Evolutionary conservation across 371 early-diverging fungal species (phyloP).

Genomic region (Mucor ambiguus): DNA sequence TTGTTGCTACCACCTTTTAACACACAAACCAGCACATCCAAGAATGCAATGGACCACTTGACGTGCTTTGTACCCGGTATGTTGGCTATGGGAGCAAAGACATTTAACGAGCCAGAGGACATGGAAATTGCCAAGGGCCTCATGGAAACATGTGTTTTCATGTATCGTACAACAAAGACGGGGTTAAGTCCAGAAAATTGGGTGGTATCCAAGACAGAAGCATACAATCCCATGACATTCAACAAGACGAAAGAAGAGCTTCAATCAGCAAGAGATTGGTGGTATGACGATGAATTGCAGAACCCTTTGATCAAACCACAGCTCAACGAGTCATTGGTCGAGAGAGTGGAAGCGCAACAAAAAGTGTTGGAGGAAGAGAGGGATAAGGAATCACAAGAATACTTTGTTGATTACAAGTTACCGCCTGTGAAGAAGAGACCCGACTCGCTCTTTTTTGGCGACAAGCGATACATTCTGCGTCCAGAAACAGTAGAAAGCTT

Average conservation of each 20-base stretch:
- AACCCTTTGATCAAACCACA: slow-evolving; percentile 8
- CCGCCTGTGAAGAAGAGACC: slow-evolving; percentile 16
- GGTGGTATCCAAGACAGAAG: slow-evolving; percentile 24
- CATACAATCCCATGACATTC: slow-evolving; percentile 38
- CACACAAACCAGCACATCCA: slow-evolving; percentile 25
- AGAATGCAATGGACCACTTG: slow-evolving; percentile 57
- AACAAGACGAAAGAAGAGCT: slow-evolving; percentile 26
- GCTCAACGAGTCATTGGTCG: not conserved
- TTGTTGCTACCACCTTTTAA: slow-evolving; percentile 46
- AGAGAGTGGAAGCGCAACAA: not conserved
- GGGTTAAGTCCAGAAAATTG: slow-evolving; percentile 62
- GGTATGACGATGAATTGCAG: slow-evolving; percentile 23
- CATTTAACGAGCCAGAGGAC: slow-evolving; percentile 46
- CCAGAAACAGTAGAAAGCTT: slow-evolving; percentile 81
- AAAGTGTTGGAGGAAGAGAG: not conserved
- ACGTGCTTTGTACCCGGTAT: slow-evolving; percentile 73
- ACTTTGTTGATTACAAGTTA: slow-evolving; percentile 18
- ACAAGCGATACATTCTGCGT: slow-evolving; percentile 25
- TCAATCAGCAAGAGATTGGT: slow-evolving; percentile 30
- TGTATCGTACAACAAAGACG: slow-evolving; percentile 52
- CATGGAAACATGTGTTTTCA: slow-evolving; percentile 59
- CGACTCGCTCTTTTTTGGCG: slow-evolving; percentile 16
- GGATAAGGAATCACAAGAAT: not conserved
- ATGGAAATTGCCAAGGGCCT: slow-evolving; percentile 48
- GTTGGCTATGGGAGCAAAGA: slow-evolving; percentile 60